Evolutionary conservation across 176 grass and related monocot genomes (phyloP), one percentile per base, ranked within the genome.

Genomic region (Pontederia paniculata): DNA sequence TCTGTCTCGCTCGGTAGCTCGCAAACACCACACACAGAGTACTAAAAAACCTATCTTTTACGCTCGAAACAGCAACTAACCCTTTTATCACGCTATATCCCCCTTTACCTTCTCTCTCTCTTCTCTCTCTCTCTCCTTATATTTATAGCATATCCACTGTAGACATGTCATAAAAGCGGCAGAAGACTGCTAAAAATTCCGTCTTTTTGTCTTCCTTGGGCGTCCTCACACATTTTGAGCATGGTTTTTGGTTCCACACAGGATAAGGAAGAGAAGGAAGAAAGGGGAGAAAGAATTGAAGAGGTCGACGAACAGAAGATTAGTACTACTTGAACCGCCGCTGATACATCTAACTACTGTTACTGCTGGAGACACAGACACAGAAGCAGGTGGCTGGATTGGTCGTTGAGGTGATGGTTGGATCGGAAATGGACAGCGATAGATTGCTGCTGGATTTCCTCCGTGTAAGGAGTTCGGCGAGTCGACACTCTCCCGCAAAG

Each of bases 341-440:
- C 28, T 37, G 28, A 37, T 37, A 37, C 28, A 37, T 37, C 28
- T 37, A 3, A 37, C 28, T 37, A 37, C 31, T 59, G 56, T 9
- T 63, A 10, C 18, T 62, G 15, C 31, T 42, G 55, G 22, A n/a
- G n/a, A n/a, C n/a, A n/a, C n/a, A n/a, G n/a, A n/a, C 28, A 37
- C 28, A 37, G 28, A 37, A 37, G 20, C 23, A 13, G 16, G 21
- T 22, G 10, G 55, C 28, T 3, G 55, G 17, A 5, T 14, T 62
- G 42, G 10, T 60, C 17, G 54, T 12, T 23, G 54, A 37, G 53
- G n/a, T 16, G 1, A 19, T 42, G 64, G 64, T 28, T 57, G 42
- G 54, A 58, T 58, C 54, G 12, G 43, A 70, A 13, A 72, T 52
- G 48, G 57, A 53, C 57, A 72, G 57, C 57, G 57, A 72, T 37